Evolutionary conservation across 2,329 filamentous ascomycete genomes (phyloP).

Genomic region (Apiospora marii): DNA sequence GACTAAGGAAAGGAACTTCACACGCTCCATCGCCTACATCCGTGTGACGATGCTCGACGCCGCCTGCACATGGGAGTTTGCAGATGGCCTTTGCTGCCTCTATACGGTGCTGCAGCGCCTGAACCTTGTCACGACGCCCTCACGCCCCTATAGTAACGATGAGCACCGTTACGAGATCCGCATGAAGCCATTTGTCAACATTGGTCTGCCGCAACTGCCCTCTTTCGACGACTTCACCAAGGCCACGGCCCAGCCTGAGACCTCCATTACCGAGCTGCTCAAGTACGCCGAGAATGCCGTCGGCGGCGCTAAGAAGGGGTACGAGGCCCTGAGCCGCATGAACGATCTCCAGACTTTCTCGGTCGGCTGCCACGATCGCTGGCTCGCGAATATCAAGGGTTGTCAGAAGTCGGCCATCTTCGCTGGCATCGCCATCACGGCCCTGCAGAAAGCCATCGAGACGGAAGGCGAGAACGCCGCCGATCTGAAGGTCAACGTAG

Average conservation of each 20-base stretch:
- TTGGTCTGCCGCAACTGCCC: constrained; percentile 74
- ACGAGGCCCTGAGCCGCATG: constrained; percentile 64
- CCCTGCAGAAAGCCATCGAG: constrained; percentile 64
- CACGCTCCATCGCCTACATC: constrained; percentile 61
- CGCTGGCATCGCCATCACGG: constrained; percentile 69
- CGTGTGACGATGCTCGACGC: constrained; percentile 70
- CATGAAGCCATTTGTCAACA: constrained; percentile 81
- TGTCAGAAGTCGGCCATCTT: constrained; percentile 76
- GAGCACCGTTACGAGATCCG: constrained; percentile 80
- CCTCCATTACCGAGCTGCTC: constrained; percentile 50
- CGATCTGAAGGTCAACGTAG: constrained; percentile 53
- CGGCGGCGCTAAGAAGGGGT: constrained; percentile 59
- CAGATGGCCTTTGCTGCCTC: constrained; percentile 64
- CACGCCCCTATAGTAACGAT: constrained; percentile 71
- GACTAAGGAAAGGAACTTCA: constrained; percentile 52
- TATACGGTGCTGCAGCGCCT: constrained; percentile 73
- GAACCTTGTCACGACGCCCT: constrained; percentile 56
- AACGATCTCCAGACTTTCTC: constrained; percentile 61
- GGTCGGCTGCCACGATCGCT: constrained; percentile 65
- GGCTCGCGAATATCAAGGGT: constrained; percentile 66
- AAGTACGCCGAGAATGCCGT: constrained; percentile 55
- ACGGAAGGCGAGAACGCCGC: constrained; percentile 26
- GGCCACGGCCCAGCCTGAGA: constrained; percentile 51
- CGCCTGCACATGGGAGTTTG: constrained; percentile 65
- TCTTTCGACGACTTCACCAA: constrained; percentile 66